These are phyloP conservation scores for Curvularia verruculosa DNA, from an alignment of 2,329 filamentous ascomycete species.

Conservation along the genomic window DNA sequence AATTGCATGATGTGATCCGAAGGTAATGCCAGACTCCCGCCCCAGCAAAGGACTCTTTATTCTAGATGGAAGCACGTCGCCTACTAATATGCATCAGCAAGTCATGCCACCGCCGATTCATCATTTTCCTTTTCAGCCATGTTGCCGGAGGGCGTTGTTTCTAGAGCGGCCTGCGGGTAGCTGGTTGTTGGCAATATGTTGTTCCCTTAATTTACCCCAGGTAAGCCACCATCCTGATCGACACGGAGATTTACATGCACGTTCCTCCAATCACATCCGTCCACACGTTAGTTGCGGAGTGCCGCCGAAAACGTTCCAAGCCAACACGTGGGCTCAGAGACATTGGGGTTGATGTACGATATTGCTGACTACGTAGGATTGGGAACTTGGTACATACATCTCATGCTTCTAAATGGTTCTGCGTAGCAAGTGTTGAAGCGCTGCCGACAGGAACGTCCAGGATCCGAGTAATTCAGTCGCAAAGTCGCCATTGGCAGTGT, in stretches of 20 bases:
- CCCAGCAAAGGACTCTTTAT: background rate
- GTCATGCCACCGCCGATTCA: background rate
- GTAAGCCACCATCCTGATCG: conserved; percentile 14
- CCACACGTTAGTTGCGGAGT: background rate
- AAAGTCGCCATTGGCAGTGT: conserved; percentile 9
- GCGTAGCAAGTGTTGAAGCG: conserved; percentile 16
- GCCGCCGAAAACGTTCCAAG: background rate
- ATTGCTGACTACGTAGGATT: background rate
- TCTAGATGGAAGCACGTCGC: background rate
- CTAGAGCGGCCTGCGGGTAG: background rate
- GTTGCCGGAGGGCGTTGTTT: background rate
- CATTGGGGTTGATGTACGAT: background rate
- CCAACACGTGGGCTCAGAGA: background rate
- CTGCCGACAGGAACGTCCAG: conserved; percentile 16
- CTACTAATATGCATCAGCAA: background rate
- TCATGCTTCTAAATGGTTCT: conserved; percentile 15
- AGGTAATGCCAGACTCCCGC: background rate
- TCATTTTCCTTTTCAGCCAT: background rate
- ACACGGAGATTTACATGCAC: background rate
- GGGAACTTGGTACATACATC: background rate
- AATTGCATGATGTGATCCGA: conserved; percentile 20
- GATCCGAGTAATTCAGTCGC: conserved; percentile 9
- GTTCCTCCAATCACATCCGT: conserved; percentile 22
- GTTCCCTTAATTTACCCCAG: conserved; percentile 21
- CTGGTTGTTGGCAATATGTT: conserved; percentile 4